Evolutionary conservation across 495 filamentous ascomycete species (phyloP), one percentile per base, ranked within the genome.

Genomic region (Niebla homalea): DNA sequence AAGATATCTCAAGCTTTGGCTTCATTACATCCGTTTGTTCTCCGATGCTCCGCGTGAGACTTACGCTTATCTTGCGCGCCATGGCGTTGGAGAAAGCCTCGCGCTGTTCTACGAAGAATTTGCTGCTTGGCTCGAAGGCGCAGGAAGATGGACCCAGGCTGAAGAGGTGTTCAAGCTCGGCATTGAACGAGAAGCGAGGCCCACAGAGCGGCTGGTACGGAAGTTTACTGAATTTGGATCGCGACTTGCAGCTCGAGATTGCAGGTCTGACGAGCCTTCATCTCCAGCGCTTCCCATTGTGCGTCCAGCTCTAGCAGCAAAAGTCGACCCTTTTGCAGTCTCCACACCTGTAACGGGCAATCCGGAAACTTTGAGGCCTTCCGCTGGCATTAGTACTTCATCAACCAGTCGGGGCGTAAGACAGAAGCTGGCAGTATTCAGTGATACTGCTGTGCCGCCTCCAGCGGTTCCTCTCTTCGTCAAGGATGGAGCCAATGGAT

Each of bases 81-180:
- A 97, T 52, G 74, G 75, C 50, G 84, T 97, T 52, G 92, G 89
- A 42, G 89, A 95, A 57, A 71, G 77, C 1, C 70, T 98, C 10
- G 92, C 92, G 0, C 67, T 96, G n/a, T 98, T 89, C 60, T 97
- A 98, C 64, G 92, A 98, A 60, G 93, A 97, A 57, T 97, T 93
- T 67, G 89, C 92, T 0, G 83, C 77, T 0, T 94, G 89, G 85
- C 66, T 98, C 18, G 92, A 98, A 67, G 73, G 78, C 44, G 83
- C 80, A 11, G 87, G 83, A 16, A 74, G 89, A 44, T 95, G 90
- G 87, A 75, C 73, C 7, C 92, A 97, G 62, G 92, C 93, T 7
- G 87, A 93, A 49, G 93, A 98, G 63, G 82, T 98, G 2, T 98
- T 92, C 56, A 77, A 78, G 53, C 70, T 93, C 41, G 92, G 93